phyloP scores from a whole-genome alignment of 768 basidiomycete species.

The Boletus speciosus region DNA sequence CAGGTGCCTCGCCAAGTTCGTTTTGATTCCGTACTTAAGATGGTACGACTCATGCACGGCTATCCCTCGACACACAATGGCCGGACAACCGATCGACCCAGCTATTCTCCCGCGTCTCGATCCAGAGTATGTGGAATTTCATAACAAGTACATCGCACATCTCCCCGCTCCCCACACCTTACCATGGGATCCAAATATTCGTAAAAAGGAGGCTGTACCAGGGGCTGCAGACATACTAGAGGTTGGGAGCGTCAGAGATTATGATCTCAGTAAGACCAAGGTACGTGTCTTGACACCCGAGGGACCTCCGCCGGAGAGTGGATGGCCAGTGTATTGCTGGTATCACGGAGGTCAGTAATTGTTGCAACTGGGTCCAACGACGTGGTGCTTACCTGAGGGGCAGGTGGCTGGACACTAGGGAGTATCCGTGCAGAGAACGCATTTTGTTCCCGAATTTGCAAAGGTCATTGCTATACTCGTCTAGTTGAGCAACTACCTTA shows the following conservation, averaged over 20 bases:
- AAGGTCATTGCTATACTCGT: conserved; percentile 13
- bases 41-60: background rate
- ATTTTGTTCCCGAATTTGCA: conserved; percentile 42
- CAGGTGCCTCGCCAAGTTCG: background rate
- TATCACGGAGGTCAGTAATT: conserved; percentile 62
- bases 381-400: background rate
- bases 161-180: conserved; percentile 50
- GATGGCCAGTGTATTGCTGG: conserved; percentile 73
- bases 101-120: conserved; percentile 56
- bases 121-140: conserved; percentile 64
- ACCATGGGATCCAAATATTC: conserved; percentile 59
- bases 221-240: conserved; percentile 54
- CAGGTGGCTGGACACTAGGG: conserved; percentile 78
- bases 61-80: conserved; percentile 14
- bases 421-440: conserved; percentile 57
- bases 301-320: conserved; percentile 43
- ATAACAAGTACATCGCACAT: conserved; percentile 47
- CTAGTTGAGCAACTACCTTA: background rate
- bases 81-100: conserved; percentile 55
- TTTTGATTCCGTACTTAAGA: conserved; percentile 10
- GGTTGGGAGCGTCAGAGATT: conserved; percentile 55
- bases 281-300: conserved; percentile 64
- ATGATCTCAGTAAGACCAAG: conserved; percentile 47
- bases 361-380: background rate
- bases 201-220: conserved; percentile 49